phyloP scores from a whole-genome alignment of 2,329 filamentous ascomycete species.

The Neopestalotiopsis clavispora region DNA sequence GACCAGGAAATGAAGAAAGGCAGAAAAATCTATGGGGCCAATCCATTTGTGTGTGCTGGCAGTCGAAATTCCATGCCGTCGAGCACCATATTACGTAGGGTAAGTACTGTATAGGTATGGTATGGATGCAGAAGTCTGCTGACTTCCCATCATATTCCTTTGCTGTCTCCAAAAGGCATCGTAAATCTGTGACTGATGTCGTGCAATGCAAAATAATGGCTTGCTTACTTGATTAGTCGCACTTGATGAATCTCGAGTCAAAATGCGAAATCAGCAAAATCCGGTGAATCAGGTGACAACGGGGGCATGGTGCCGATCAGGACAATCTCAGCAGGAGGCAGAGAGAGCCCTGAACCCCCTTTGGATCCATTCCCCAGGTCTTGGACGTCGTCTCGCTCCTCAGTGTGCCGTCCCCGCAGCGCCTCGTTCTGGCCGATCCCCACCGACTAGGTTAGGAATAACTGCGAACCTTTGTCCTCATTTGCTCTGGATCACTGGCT shows the following conservation, averaged over 20 bases:
- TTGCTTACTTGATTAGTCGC: background rate
- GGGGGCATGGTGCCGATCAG: background rate
- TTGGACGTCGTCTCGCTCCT: slow-evolving; percentile 9
- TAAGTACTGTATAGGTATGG: background rate
- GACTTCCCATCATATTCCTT: no score
- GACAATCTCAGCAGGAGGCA: background rate
- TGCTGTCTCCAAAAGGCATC: no score
- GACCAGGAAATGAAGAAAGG: background rate
- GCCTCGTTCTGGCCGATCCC: slow-evolving; percentile 13
- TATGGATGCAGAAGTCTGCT: background rate
- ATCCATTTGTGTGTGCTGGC: background rate
- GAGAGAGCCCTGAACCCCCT: background rate
- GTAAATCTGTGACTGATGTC: no score
- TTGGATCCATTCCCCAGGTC: slow-evolving; percentile 16
- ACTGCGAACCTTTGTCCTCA: slow-evolving; percentile 6
- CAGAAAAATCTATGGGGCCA: background rate
- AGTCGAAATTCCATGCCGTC: background rate
- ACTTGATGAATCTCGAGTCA: background rate
- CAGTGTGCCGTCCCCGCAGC: slow-evolving; percentile 8
- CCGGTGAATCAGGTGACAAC: slow-evolving; percentile 6
- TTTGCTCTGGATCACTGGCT: slow-evolving; percentile 15
- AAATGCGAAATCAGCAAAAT: background rate
- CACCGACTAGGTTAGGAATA: slow-evolving; percentile 5
- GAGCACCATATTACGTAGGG: background rate
- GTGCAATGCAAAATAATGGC: no score